phyloP scores from a whole-genome alignment of 495 filamentous ascomycete genomes.

The Sabuloglossum arenarium region DNA sequence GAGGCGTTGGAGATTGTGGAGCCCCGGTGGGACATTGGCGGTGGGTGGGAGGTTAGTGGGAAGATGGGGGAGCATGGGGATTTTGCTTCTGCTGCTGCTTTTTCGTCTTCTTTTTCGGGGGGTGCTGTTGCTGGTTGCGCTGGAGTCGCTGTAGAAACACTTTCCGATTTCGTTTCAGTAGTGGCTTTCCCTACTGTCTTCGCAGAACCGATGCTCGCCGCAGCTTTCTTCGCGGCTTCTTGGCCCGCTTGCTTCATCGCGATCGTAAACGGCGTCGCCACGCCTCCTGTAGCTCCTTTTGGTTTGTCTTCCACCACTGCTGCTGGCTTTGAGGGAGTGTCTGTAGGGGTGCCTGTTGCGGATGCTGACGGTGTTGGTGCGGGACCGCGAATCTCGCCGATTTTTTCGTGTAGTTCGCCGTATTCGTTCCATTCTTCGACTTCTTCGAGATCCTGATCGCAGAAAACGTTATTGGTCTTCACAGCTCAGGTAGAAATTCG shows the following conservation, averaged over 20 bases:
- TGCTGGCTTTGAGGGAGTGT: conserved; percentile 9
- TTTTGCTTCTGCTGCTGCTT: neutral
- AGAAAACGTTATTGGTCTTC: neutral
- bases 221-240: conserved; percentile 45
- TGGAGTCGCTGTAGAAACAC: no score
- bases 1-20: neutral
- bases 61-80: no score
- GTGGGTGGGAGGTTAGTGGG: neutral
- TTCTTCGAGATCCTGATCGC: conserved; percentile 61
- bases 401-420: conserved; percentile 73
- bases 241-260: conserved; percentile 44
- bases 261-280: conserved; percentile 19
- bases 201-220: neutral
- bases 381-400: conserved; percentile 29
- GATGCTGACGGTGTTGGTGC: conserved; percentile 24
- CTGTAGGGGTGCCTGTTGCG: conserved; percentile 14
- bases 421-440: conserved; percentile 99
- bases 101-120: neutral
- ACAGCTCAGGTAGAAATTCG: neutral
- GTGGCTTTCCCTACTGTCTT: no score
- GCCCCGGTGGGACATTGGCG: neutral
- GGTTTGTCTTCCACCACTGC: conserved; percentile 5
- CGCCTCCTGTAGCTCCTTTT: conserved; percentile 7
- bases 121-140: neutral
- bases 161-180: no score